Evolutionary conservation across 371 early-diverging fungal species (phyloP), one percentile per base, ranked within the genome.

Genomic region (Haplosporangium sp.): DNA sequence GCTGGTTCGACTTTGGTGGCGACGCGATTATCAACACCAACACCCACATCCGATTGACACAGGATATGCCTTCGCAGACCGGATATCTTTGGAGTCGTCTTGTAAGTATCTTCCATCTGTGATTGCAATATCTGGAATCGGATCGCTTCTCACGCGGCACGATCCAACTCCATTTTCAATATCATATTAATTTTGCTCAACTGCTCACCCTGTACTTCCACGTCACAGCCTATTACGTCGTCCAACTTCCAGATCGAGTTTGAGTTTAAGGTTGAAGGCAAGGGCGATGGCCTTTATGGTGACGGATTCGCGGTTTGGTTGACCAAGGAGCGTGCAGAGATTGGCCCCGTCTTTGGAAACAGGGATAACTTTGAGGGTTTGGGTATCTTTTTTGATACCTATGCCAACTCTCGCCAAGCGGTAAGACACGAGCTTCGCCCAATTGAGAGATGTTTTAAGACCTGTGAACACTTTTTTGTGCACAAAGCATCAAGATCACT

Each of bases 251-350:
- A 92, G 79, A 77, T 97, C 40, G 98, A 98, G 73, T 92, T 99
- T 75, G 95, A 97, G 76, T 97, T 96, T 84, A 90, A 89, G 62
- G 92, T 99, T 41, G 85, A 84, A 51, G 94, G 95, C 62, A 86
- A 86, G 58, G 83, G 85, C 43, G 79, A 80, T 18, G 74, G 62
- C 37, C 76, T 96, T 52, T 90, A 83, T 64, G 99, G 98, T 46
- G 99, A 99, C 82, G 99, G 99, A 14, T 92, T 99, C 83, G 99
- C 98, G 23, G 89, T 98, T 83, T 97, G 93, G 94, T 90, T 83
- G 61, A 89, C 93, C 38, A 79, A 84, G 66, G 90, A 92, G 42
- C 87, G 89, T 45, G 85, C 81, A 14, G 72, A 72, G 21, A 37
- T 42, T 48, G 94, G 98, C 2, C 94, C 95, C 20, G 98, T 97